These are phyloP conservation scores for Umbellularia californica DNA, from an alignment of 164 flowering plant species.

Conservation along the genomic window DNA sequence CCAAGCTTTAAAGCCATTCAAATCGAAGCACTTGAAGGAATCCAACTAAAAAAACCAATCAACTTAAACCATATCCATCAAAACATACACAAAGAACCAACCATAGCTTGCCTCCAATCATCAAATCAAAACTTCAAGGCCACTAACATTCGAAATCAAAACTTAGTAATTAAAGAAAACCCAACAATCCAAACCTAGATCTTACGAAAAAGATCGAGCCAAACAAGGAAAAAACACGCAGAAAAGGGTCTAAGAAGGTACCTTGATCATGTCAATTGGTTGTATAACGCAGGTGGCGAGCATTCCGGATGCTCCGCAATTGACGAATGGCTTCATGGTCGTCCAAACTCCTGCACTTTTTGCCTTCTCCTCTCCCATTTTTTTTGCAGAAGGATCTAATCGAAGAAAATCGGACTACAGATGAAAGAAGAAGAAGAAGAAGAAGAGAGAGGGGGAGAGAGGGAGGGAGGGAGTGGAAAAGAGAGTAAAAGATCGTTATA, in stretches of 20 bases:
- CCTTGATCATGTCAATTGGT: slow-evolving; percentile 65
- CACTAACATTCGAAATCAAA: not conserved
- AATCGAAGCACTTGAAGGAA: too few species aligned
- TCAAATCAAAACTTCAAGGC: not conserved
- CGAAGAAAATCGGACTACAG: not conserved
- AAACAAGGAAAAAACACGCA: not conserved
- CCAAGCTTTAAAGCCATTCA: not conserved
- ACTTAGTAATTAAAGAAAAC: not conserved
- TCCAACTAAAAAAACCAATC: too few species aligned
- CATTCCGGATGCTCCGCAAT: slow-evolving; percentile 61
- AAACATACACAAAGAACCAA: not conserved
- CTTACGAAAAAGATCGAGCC: not conserved
- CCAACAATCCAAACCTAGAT: not conserved
- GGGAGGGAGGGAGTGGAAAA: not conserved
- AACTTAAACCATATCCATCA: too few species aligned
- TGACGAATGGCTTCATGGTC: slow-evolving; percentile 47
- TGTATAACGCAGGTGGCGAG: slow-evolving; percentile 63
- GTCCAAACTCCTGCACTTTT: slow-evolving; percentile 37
- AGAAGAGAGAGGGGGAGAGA: not conserved
- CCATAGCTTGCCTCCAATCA: not conserved
- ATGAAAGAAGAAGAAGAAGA: not conserved
- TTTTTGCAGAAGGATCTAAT: not conserved
- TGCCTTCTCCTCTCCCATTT: slow-evolving; percentile 38
- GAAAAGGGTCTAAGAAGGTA: not conserved
- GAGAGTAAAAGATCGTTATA: not conserved